phyloP scores from a whole-genome alignment of 768 basidiomycete species.

The Naganishia vishniacii region DNA sequence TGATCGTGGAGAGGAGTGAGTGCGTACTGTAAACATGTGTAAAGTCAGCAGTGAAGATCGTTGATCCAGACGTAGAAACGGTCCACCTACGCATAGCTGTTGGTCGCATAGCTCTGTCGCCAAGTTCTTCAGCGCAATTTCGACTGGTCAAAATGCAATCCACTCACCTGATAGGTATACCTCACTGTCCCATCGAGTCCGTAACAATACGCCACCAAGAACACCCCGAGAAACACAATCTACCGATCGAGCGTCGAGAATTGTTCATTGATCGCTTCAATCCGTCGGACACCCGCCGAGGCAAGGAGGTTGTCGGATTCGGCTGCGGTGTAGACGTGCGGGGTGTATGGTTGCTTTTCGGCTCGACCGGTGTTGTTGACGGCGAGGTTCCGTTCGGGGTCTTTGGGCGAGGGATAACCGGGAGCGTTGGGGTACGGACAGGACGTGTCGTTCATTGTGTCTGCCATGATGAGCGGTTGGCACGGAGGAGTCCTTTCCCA shows the following conservation, averaged over 20 bases:
- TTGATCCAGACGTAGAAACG: too few species aligned
- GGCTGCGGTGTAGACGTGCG: conserved; percentile 1
- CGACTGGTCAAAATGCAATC: too few species aligned
- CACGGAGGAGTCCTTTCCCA: too few species aligned
- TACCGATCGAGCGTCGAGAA: conserved; percentile 32
- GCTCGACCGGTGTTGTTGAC: not conserved
- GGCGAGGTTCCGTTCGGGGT: not conserved
- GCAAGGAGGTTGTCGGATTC: conserved; percentile 28
- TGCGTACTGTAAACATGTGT: conserved; percentile 27
- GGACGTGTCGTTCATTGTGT: not conserved
- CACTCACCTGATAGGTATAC: conserved; percentile 30
- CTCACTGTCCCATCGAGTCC: conserved; percentile 30
- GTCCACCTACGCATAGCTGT: conserved; percentile 1
- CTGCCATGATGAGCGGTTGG: not conserved
- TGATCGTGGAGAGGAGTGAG: conserved; percentile 42
- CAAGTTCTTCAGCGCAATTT: too few species aligned
- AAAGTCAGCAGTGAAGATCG: too few species aligned
- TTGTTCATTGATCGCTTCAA: conserved; percentile 39
- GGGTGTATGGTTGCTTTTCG: not conserved
- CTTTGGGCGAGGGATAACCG: not conserved
- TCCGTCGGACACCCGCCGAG: conserved; percentile 39
- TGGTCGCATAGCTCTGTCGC: conserved; percentile 10
- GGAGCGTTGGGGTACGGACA: conserved; percentile 6
- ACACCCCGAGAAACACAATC: conserved; percentile 38
- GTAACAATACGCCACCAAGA: conserved; percentile 42